These are phyloP conservation scores for Komagataella pastoris DNA, from an alignment of 805 yeast species.

Conservation along the genomic window DNA sequence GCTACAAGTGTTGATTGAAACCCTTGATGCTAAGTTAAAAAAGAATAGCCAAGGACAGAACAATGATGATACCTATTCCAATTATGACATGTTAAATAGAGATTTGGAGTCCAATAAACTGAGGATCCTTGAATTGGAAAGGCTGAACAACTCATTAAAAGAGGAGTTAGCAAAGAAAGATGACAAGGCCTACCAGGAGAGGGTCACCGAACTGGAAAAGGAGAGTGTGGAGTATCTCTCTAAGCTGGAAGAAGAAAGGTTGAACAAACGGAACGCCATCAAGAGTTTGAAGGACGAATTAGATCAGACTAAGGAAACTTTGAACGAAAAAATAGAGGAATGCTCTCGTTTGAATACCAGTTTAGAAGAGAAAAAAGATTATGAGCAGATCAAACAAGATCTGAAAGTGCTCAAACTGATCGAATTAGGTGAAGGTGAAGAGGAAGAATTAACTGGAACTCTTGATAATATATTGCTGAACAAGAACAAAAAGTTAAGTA, in stretches of 20 bases:
- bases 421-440: constrained; percentile 45
- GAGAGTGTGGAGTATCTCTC: constrained; percentile 56
- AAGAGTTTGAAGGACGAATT: constrained; percentile 9
- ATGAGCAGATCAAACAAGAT: constrained; percentile 72
- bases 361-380: constrained; percentile 44
- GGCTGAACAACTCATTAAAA: constrained; percentile 37
- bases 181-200: constrained; percentile 38
- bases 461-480: constrained; percentile 51
- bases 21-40: constrained; percentile 35
- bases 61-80: constrained; percentile 21
- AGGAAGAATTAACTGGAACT: constrained; percentile 9
- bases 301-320: constrained; percentile 20
- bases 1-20: not conserved
- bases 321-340: constrained; percentile 37
- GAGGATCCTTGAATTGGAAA: constrained; percentile 58
- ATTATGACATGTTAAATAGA: constrained; percentile 43
- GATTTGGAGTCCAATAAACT: constrained; percentile 64
- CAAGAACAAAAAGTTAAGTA: constrained; percentile 61
- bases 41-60: constrained; percentile 53
- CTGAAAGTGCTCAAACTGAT: constrained; percentile 58
- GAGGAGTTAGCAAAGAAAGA: constrained; percentile 49
- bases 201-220: constrained; percentile 44
- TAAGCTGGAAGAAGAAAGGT: constrained; percentile 36
- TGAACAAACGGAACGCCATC: constrained; percentile 11
- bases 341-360: constrained; percentile 33